A percentile compares a stretch with the other conserved stretches of the same genome.
phyloP scores from a whole-genome alignment of 2,329 filamentous ascomycete genomes.

The Trichoderma lentiforme region DNA sequence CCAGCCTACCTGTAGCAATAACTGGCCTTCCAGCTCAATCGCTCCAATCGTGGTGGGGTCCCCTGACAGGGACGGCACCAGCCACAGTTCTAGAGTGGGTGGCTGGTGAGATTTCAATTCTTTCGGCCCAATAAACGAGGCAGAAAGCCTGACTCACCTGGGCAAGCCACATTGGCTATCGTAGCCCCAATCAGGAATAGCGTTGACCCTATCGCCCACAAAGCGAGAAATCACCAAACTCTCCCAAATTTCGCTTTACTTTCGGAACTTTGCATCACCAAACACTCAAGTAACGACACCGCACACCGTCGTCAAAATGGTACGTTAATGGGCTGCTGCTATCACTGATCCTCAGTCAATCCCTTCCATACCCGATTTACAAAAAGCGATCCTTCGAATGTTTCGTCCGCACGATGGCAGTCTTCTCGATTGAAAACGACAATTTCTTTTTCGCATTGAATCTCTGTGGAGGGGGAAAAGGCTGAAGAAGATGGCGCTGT shows the following conservation, averaged over 20 bases:
- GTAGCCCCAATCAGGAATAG: conserved; percentile 31
- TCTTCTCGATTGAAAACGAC: conserved; percentile 20
- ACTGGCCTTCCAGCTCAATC: conserved; percentile 13
- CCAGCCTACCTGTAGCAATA: conserved; percentile 1
- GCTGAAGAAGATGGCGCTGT: background rate
- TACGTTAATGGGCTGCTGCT: conserved; percentile 30
- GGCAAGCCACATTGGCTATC: conserved; percentile 9
- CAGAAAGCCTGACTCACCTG: conserved; percentile 13
- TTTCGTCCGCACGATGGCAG: conserved; percentile 33
- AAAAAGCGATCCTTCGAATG: conserved; percentile 20
- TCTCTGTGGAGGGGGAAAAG: background rate
- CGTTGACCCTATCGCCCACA: conserved; percentile 43
- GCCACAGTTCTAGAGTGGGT: background rate
- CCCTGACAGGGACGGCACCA: conserved; percentile 4
- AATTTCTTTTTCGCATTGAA: background rate
- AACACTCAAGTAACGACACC: conserved; percentile 42
- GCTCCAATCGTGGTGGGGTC: conserved; percentile 17
- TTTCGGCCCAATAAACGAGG: conserved; percentile 27
- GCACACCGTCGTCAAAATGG: conserved; percentile 50
- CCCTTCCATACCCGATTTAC: conserved; percentile 10
- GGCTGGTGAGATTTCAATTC: conserved; percentile 3
- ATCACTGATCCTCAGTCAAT: conserved; percentile 15
- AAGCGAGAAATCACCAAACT: conserved; percentile 45
- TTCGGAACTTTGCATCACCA: conserved; percentile 42
- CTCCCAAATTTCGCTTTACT: conserved; percentile 37